Evolutionary conservation across 495 filamentous ascomycete species (phyloP).

Genomic region (Aspergillus funiculosus): DNA sequence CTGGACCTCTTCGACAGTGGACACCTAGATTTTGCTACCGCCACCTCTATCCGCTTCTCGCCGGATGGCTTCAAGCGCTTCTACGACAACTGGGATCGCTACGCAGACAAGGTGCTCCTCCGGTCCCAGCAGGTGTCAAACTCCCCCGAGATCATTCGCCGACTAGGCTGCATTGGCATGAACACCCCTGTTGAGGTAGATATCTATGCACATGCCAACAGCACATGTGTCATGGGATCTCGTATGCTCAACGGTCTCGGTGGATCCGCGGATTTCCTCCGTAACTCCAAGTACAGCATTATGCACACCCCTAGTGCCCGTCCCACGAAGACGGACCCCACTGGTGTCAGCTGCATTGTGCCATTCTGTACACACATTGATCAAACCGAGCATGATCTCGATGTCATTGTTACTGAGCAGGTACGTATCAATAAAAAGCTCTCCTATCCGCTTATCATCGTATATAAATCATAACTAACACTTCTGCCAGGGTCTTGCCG

Average conservation of each 20-base stretch:
- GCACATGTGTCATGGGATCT: constrained; percentile 82
- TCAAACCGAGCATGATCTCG: constrained; percentile 88
- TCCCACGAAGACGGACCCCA: constrained; percentile 76
- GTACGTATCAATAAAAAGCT: constrained; percentile 10
- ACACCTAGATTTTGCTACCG: constrained; percentile 84
- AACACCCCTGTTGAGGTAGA: constrained; percentile 94
- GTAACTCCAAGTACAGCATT: constrained; percentile 78
- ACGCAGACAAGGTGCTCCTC: constrained; percentile 77
- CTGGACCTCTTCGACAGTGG: constrained; percentile 90
- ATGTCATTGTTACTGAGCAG: constrained; percentile 81
- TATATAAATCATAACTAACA: constrained; percentile 1
- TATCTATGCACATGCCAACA: constrained; percentile 92
- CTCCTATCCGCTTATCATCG: neutral
- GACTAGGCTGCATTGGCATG: constrained; percentile 87
- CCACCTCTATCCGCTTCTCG: constrained; percentile 86
- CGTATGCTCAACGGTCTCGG: constrained; percentile 91
- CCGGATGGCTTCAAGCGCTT: constrained; percentile 89
- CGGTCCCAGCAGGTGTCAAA: constrained; percentile 86
- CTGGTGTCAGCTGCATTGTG: constrained; percentile 80
- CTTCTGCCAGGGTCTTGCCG: constrained; percentile 57
- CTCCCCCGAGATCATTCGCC: constrained; percentile 89
- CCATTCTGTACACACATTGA: constrained; percentile 92
- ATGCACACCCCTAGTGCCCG: constrained; percentile 87
- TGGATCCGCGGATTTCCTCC: constrained; percentile 83
- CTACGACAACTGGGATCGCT: constrained; percentile 78